A percentile compares a stretch with the other conserved stretches of the same genome.
phyloP scores from a whole-genome alignment of 73 alveolate species.

The Blepharisma stoltei region DNA sequence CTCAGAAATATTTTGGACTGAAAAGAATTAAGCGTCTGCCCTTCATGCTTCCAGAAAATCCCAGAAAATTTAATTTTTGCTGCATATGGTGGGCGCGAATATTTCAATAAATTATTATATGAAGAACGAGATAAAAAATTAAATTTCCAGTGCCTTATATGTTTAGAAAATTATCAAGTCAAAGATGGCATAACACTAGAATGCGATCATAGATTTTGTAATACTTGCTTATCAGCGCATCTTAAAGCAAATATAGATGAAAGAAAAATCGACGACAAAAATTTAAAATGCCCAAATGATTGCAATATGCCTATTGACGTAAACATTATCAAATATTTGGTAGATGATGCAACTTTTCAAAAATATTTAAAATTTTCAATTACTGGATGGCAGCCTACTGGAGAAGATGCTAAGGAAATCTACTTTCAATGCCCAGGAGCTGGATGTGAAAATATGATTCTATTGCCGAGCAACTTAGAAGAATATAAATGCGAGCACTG shows the following conservation, averaged over 20 bases:
- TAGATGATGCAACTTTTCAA: neutral
- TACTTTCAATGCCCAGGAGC: neutral
- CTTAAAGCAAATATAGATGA: neutral
- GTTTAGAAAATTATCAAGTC: neutral
- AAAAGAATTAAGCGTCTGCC: no score
- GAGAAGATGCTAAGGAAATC: neutral
- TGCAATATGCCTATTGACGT: neutral
- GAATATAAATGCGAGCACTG: neutral
- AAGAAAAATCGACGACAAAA: neutral
- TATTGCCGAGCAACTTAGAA: neutral
- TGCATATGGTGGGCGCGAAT: neutral
- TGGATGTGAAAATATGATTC: neutral
- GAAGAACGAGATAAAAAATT: neutral
- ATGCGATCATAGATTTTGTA: slow-evolving; percentile 22
- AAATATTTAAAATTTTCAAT: slow-evolving; percentile 1
- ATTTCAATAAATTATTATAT: neutral
- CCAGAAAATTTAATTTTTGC: neutral
- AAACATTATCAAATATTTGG: neutral
- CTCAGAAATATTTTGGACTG: no score
- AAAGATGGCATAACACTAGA: slow-evolving; percentile 8
- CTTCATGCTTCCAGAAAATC: neutral
- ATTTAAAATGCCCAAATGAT: slow-evolving; percentile 1
- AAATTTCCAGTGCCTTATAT: neutral
- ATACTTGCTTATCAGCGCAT: neutral
- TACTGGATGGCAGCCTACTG: neutral